Conservation (phyloP, 352 stramenopile species). For the Thalassiosira livingstoniorum region DNA sequence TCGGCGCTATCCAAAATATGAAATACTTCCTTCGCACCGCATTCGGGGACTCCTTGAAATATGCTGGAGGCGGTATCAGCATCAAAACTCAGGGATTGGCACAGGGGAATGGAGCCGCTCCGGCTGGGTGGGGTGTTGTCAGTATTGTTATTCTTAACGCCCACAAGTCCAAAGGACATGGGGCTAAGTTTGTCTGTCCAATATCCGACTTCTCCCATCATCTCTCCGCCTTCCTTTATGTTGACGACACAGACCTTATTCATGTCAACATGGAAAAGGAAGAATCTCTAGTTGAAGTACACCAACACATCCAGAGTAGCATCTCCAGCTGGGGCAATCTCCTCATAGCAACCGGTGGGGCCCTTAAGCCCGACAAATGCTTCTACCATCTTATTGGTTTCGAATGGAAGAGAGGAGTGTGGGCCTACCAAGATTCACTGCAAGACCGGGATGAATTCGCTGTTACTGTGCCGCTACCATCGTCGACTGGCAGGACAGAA, state of each 20-base stretch:
- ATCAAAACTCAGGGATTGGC: slow-evolving; percentile 17
- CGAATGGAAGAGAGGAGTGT: not conserved
- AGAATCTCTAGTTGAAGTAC: not conserved
- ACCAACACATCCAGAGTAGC: not conserved
- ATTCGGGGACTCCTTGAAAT: slow-evolving; percentile 16
- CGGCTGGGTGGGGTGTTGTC: slow-evolving; percentile 1
- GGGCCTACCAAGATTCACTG: not conserved
- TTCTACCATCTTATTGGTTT: not conserved
- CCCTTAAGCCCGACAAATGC: slow-evolving; percentile 1
- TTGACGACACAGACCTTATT: slow-evolving; percentile 12
- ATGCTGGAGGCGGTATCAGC: not conserved
- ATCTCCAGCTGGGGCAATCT: slow-evolving; percentile 5
- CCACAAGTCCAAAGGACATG: slow-evolving; percentile 6
- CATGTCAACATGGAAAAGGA: slow-evolving; percentile 1
- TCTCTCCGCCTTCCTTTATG: not conserved
- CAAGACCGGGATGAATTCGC: not conserved
- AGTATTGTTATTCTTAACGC: slow-evolving; percentile 3
- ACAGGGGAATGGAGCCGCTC: slow-evolving; percentile 29
- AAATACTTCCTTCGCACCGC: slow-evolving; percentile 7
- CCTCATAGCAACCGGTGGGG: not conserved
- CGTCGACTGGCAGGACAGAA: not conserved
- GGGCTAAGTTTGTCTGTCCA: slow-evolving; percentile 13
- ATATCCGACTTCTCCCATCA: not conserved
- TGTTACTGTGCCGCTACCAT: not conserved
- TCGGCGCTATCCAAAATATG: not conserved